These are phyloP conservation scores for Botryosphaeria dothidea DNA, from an alignment of 2,329 filamentous ascomycete genomes.

Conservation along the genomic window DNA sequence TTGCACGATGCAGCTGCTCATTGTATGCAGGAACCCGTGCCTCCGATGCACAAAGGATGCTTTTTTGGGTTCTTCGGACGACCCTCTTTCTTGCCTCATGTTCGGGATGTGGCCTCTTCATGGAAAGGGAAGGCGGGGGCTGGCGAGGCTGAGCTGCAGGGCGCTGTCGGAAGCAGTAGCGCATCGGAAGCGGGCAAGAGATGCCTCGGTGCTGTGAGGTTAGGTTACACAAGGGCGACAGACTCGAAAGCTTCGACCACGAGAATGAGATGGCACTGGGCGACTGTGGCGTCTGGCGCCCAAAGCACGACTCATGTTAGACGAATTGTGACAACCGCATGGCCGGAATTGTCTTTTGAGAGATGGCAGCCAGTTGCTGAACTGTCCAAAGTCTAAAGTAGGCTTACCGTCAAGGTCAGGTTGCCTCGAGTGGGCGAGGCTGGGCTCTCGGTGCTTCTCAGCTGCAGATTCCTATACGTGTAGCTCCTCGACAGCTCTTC, in stretches of 20 bases:
- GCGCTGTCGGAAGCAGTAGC: neutral
- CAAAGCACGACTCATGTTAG: neutral
- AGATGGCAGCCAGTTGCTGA: neutral
- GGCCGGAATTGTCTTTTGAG: neutral
- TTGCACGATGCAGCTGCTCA: neutral
- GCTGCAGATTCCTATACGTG: neutral
- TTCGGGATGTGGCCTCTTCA: neutral
- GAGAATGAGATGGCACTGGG: neutral
- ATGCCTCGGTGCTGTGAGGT: neutral
- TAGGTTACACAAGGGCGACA: neutral
- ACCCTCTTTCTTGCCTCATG: neutral
- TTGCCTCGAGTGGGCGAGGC: neutral
- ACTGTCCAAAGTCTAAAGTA: neutral
- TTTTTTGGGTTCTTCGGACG: neutral
- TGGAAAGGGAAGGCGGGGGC: neutral
- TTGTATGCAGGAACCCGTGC: conserved; percentile 10
- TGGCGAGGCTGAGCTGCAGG: neutral
- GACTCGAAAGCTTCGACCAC: conserved; percentile 1
- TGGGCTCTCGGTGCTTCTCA: neutral
- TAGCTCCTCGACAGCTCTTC: neutral
- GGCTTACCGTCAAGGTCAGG: neutral
- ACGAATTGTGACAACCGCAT: neutral
- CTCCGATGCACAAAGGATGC: neutral
- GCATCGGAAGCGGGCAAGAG: neutral
- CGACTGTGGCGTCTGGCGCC: neutral